phyloP scores from a whole-genome alignment of 148 eudicot genomes.

The Amaranthus palmeri region DNA sequence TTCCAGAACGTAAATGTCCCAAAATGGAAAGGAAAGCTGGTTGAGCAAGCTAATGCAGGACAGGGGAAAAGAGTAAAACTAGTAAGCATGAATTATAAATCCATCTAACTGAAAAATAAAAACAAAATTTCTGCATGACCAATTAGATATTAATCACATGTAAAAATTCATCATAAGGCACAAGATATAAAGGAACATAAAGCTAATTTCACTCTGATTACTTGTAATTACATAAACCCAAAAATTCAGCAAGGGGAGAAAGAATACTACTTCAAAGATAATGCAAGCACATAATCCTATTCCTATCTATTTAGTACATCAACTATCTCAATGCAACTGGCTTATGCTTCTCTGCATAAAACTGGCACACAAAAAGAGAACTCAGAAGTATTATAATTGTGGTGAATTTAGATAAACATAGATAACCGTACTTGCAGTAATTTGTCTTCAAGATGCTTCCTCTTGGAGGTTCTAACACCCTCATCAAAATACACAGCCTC shows the following conservation, averaged over 20 bases:
- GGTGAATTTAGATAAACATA: constrained; percentile 5
- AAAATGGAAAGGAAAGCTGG: constrained; percentile 77
- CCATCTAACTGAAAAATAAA: background rate
- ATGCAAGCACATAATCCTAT: background rate
- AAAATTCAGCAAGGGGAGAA: no score
- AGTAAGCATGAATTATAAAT: constrained; percentile 4
- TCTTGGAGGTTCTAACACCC: constrained; percentile 61
- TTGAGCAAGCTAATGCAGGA: constrained; percentile 55
- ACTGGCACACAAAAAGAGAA: no score
- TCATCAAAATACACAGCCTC: constrained; percentile 80
- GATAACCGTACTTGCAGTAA: constrained; percentile 52
- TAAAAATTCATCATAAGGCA: background rate
- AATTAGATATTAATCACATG: background rate
- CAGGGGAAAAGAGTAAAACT: constrained; percentile 6
- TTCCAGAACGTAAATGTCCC: constrained; percentile 72
- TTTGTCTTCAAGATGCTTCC: constrained; percentile 78
- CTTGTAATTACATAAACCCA: no score
- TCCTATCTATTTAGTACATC: no score
- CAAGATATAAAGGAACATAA: no score
- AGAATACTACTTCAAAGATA: no score
- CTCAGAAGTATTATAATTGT: background rate
- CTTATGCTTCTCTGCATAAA: no score
- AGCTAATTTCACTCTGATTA: no score
- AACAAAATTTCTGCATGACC: background rate
- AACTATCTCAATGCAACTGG: no score